Base-by-base conservation (phyloP, 1,139 yeast genomes). In the Lodderomyces orthopsilosis region DNA sequence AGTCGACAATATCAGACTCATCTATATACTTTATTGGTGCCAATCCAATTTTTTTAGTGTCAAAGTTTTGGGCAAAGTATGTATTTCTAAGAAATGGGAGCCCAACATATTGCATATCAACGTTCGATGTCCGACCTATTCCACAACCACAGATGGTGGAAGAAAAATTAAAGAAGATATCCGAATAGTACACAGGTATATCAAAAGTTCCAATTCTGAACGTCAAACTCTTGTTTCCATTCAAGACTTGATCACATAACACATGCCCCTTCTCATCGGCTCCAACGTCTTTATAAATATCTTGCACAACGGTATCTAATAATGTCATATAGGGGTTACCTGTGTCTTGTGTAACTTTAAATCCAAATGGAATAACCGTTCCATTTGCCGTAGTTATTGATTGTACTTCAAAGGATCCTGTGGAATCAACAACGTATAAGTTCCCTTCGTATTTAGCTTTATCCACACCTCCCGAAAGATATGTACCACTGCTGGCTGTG, bases 61-160 rank as follows among this genome's bases (percentile, higher is more conserved):
- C 46, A 10, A 40, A 60, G 26, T 63, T 68, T 19, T 52, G 55
- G 2, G 65, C 69, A 47, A 46, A 51, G 6, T 79, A 79, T 33
- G 65, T 71, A 44, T 65, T 59, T 52, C 75, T 80, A 43, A 54
- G 60, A 26, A 72, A 62, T 38, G 65, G 68, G 13, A 79, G 74
- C 42, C 70, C 70, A 23, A 35, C 6, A 24, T 24, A 8, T 24
- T 24, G 27, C n/a, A 7, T 10, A 24, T 24, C n/a, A 24, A 12
- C 12, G n/a, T 8, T 6, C 23, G 5, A 8, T 24, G n/a, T 24
- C 27, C 4, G 27, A 7, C 10, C 27, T 8, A 10, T 24, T 24
- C 23, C 8, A 21, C 23, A 21, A 8, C 23, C n/a, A n/a, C n/a
- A n/a, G n/a, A n/a, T n/a, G n/a, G n/a, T n/a, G n/a, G n/a, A n/a